Conservation (phyloP, 176 grass and related monocot genomes). For the Oryza brachyantha region DNA sequence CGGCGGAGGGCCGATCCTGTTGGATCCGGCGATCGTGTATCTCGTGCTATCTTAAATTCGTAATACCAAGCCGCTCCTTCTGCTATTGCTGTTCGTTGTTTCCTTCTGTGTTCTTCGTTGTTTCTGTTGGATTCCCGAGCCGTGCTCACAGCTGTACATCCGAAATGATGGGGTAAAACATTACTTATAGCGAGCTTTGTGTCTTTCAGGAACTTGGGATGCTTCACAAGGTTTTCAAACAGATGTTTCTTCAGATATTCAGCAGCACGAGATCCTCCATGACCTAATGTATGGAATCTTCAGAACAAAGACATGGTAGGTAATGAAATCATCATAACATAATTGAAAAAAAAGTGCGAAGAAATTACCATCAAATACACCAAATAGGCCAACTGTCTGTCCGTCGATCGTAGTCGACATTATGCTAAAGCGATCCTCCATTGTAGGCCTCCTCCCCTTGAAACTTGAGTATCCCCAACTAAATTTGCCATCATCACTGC, state of each 20-base stretch:
- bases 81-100: too few relatives aligned
- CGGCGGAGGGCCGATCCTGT: too few relatives aligned
- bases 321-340: not conserved
- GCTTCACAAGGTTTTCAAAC: constrained; percentile 79
- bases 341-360: constrained; percentile 20
- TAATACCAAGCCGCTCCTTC: too few relatives aligned
- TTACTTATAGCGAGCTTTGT: constrained; percentile 81
- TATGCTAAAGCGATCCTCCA: constrained; percentile 84
- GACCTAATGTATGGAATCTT: constrained; percentile 45
- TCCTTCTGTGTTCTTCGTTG: too few relatives aligned
- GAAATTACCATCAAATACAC: constrained; percentile 80
- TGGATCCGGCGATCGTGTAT: too few relatives aligned
- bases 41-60: too few relatives aligned
- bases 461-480: constrained; percentile 78
- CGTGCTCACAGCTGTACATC: too few relatives aligned
- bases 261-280: constrained; percentile 67
- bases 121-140: too few relatives aligned
- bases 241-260: constrained; percentile 82
- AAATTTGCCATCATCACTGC: constrained; percentile 66
- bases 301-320: not conserved
- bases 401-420: constrained; percentile 56
- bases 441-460: constrained; percentile 57
- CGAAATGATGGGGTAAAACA: constrained; percentile 14
- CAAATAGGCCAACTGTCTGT: constrained; percentile 60
- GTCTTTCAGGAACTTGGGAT: constrained; percentile 74